phyloP scores from a whole-genome alignment of 805 yeast genomes.

The Saccharomycopsis sp. region DNA sequence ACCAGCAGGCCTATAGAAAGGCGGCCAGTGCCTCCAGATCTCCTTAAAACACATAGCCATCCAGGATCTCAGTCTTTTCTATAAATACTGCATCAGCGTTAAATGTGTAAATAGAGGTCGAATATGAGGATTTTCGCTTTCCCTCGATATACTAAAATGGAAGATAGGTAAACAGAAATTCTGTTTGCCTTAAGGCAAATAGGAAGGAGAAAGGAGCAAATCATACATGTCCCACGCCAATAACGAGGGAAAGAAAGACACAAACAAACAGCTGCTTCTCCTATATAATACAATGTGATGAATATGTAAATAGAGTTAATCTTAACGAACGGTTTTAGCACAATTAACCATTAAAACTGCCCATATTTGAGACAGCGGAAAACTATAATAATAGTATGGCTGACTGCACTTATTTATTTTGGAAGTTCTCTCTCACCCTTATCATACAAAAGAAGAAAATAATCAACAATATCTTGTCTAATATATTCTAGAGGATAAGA shows the following conservation, averaged over 20 bases:
- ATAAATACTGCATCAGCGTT: background rate
- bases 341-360: constrained; percentile 1
- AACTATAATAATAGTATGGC: background rate
- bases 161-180: constrained; percentile 1
- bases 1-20: background rate
- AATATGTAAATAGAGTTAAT: constrained; percentile 2
- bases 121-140: background rate
- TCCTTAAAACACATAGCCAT: background rate
- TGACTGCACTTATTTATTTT: background rate
- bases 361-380: background rate
- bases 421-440: background rate
- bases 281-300: background rate
- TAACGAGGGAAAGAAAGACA: background rate
- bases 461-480: background rate
- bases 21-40: too few species aligned
- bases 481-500: background rate
- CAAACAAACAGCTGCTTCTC: background rate
- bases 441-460: background rate
- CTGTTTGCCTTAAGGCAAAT: too few species aligned
- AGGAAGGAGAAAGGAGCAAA: background rate
- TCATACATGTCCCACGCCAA: constrained; percentile 1
- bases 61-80: background rate
- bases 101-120: background rate
- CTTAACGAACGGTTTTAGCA: constrained; percentile 2
- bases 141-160: background rate